phyloP scores from a whole-genome alignment of 2,329 filamentous ascomycete species.

The Colletotrichum salicis region DNA sequence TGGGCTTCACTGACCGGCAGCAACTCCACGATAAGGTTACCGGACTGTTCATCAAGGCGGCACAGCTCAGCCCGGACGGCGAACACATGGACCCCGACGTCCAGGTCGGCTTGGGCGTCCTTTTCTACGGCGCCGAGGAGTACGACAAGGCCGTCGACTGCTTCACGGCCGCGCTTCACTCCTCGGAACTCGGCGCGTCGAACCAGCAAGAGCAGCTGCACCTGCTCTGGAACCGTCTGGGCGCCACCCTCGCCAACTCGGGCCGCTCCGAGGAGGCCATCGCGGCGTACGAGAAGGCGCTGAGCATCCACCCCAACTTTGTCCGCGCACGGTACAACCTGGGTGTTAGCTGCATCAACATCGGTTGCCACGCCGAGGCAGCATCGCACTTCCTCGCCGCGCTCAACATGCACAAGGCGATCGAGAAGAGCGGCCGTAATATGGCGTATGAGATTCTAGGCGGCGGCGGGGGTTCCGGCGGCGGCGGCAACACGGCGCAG shows the following conservation, averaged over 20 bases:
- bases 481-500: slow-evolving; percentile 55
- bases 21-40: slow-evolving; percentile 91
- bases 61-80: slow-evolving; percentile 89
- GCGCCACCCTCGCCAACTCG: slow-evolving; percentile 94
- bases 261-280: slow-evolving; percentile 96
- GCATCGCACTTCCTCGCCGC: slow-evolving; percentile 93
- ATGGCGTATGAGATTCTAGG: slow-evolving; percentile 86
- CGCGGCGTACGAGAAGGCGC: slow-evolving; percentile 91
- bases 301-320: slow-evolving; percentile 93
- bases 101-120: slow-evolving; percentile 93
- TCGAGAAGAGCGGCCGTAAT: slow-evolving; percentile 85
- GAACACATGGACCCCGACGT: slow-evolving; percentile 99
- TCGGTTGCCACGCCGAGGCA: slow-evolving; percentile 92
- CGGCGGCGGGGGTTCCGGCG: slow-evolving; percentile 47
- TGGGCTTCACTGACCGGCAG: slow-evolving; percentile 94
- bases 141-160: slow-evolving; percentile 99
- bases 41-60: slow-evolving; percentile 88
- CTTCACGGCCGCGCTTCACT: slow-evolving; percentile 90
- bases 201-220: slow-evolving; percentile 91
- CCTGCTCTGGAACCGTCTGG: slow-evolving; percentile 95
- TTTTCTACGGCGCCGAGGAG: slow-evolving; percentile 98
- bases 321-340: slow-evolving; percentile 97
- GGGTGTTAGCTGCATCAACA: slow-evolving; percentile 96
- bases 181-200: slow-evolving; percentile 82
- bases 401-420: slow-evolving; percentile 93